phyloP scores from a whole-genome alignment of 2,329 filamentous ascomycete species.

The Fusarium napiforme region DNA sequence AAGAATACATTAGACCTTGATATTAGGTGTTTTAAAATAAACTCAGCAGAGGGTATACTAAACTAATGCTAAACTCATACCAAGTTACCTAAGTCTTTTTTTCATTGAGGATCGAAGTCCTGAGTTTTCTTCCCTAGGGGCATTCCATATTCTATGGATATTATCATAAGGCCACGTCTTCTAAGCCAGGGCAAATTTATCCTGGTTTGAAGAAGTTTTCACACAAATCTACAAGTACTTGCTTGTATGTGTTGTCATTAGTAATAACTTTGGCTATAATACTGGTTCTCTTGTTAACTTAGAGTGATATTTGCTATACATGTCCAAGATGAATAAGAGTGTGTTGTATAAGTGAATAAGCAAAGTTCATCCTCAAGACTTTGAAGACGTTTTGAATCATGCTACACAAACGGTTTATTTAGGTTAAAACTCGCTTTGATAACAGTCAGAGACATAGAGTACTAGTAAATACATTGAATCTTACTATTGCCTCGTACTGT shows the following conservation, averaged over 20 bases:
- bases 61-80: too few relatives aligned
- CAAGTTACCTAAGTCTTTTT: too few relatives aligned
- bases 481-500: too few relatives aligned
- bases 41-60: too few relatives aligned
- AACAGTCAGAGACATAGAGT: accelerated
- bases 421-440: too few relatives aligned
- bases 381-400: not conserved
- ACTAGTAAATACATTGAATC: not conserved
- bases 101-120: too few relatives aligned
- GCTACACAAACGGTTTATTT: not conserved
- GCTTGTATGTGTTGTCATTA: not conserved
- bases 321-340: not conserved
- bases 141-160: too few relatives aligned
- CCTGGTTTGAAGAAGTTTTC: not conserved
- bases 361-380: not conserved
- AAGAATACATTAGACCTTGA: too few relatives aligned
- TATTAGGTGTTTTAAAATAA: too few relatives aligned
- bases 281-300: too few relatives aligned
- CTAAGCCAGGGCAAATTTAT: not conserved
- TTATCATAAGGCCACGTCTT: not conserved
- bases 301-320: accelerated
- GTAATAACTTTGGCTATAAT: not conserved
- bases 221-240: not conserved
- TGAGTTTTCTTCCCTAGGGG: too few relatives aligned
- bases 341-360: not conserved